A percentile compares a stretch with the other conserved stretches of the same genome.
Evolutionary conservation across 2,329 filamentous ascomycete genomes (phyloP).

Genomic region (Cercospora beticola): DNA sequence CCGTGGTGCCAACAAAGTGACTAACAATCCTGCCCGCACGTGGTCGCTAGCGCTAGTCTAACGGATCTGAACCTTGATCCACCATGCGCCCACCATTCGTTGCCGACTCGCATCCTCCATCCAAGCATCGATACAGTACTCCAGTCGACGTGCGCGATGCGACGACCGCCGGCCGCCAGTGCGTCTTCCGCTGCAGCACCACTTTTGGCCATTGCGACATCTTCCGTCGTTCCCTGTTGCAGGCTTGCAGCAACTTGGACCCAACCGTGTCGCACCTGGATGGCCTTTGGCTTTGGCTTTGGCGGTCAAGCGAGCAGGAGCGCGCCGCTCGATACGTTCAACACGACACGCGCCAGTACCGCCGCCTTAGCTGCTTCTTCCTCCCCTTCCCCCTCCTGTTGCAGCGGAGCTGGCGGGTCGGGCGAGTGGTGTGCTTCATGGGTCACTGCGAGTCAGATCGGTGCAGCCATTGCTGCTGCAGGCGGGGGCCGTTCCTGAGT

Average conservation of each 20-base stretch:
- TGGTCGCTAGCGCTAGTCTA: background rate
- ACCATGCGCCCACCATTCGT: background rate
- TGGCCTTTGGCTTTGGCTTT: background rate
- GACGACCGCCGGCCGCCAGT: background rate
- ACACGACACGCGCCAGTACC: background rate
- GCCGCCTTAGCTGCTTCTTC: background rate
- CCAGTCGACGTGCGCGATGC: background rate
- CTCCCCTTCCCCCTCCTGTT: background rate
- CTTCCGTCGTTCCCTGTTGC: background rate
- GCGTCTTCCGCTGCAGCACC: background rate
- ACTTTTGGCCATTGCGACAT: background rate
- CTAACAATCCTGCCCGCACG: slow-evolving; percentile 1
- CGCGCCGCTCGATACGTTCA: background rate
- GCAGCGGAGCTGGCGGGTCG: background rate
- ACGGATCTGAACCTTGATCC: slow-evolving; percentile 7
- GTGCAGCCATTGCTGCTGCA: background rate
- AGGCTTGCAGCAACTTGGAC: background rate
- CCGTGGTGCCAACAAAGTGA: no score
- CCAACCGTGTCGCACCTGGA: background rate
- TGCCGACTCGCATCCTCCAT: background rate
- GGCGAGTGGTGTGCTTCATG: background rate
- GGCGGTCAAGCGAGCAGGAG: background rate
- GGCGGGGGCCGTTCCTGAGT: background rate
- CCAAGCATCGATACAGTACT: no score
- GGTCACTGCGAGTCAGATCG: background rate